phyloP scores from a whole-genome alignment of 176 grass and related monocot species.

The Rhynchospora tenuis region DNA sequence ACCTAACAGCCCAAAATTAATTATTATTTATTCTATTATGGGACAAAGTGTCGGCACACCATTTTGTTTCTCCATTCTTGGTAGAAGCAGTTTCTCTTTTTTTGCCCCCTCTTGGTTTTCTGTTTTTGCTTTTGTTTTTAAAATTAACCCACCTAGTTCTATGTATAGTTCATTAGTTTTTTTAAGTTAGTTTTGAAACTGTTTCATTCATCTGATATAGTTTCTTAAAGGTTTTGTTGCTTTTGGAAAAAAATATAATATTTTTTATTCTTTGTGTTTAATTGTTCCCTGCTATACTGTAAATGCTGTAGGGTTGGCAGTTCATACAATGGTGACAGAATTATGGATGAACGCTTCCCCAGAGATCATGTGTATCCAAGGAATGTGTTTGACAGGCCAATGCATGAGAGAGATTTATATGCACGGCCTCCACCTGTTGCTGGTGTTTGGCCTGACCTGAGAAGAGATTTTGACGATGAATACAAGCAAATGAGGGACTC shows the following conservation, averaged over 20 bases:
- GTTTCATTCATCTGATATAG: slow-evolving; percentile 5
- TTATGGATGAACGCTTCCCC: slow-evolving; percentile 55
- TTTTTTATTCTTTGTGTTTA: background rate
- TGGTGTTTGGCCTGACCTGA: slow-evolving; percentile 60
- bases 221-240: background rate
- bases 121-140: background rate
- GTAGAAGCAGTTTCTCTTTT: background rate
- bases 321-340: slow-evolving; percentile 72
- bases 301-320: slow-evolving; percentile 60
- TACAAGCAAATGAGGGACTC: slow-evolving; percentile 56
- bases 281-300: slow-evolving; percentile 31
- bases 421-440: slow-evolving; percentile 42
- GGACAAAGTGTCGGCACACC: background rate
- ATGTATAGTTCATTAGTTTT: background rate
- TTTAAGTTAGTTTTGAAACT: background rate
- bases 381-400: slow-evolving; percentile 44
- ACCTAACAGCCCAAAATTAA: background rate
- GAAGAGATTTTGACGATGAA: slow-evolving; percentile 71
- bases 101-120: background rate
- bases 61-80: background rate
- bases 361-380: slow-evolving; percentile 60
- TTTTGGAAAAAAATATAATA: background rate
- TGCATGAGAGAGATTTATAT: slow-evolving; percentile 70
- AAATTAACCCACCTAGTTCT: background rate
- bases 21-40: background rate